Evolutionary conservation across 441 rosid species (phyloP).

Genomic region (Gossypium davidsonii): DNA sequence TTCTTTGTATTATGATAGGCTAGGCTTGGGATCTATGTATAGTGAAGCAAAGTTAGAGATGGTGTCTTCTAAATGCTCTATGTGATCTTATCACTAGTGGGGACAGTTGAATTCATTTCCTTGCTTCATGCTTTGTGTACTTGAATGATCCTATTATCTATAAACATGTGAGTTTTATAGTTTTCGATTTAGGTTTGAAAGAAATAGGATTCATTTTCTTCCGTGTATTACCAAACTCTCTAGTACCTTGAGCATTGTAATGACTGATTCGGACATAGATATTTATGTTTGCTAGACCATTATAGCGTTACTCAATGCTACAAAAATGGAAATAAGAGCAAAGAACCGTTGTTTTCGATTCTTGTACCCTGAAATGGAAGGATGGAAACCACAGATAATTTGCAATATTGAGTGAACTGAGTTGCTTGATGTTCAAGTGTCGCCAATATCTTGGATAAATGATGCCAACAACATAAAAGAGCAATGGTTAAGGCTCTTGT

Average conservation of each 20-base stretch:
- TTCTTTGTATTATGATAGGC: background rate
- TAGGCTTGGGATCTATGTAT: background rate
- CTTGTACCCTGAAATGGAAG: background rate
- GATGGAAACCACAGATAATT: background rate
- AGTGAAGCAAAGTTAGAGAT: background rate
- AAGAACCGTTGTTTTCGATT: background rate
- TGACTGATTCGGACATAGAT: background rate
- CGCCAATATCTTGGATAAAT: background rate
- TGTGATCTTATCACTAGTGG: background rate
- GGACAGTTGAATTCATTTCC: background rate
- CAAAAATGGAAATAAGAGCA: background rate
- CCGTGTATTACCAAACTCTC: background rate
- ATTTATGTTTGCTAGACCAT: background rate
- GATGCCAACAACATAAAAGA: background rate
- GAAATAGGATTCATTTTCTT: background rate
- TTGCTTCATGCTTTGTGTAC: background rate
- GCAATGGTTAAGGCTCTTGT: too few species aligned
- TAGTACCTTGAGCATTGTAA: background rate
- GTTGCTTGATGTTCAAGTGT: background rate
- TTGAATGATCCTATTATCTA: background rate
- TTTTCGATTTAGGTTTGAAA: background rate
- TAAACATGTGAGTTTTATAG: background rate
- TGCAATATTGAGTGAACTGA: background rate
- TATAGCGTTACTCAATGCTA: background rate
- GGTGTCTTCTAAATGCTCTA: background rate